Conservation (phyloP, 1,284 basidiomycete genomes). For the Fomitopsis schrenkii region DNA sequence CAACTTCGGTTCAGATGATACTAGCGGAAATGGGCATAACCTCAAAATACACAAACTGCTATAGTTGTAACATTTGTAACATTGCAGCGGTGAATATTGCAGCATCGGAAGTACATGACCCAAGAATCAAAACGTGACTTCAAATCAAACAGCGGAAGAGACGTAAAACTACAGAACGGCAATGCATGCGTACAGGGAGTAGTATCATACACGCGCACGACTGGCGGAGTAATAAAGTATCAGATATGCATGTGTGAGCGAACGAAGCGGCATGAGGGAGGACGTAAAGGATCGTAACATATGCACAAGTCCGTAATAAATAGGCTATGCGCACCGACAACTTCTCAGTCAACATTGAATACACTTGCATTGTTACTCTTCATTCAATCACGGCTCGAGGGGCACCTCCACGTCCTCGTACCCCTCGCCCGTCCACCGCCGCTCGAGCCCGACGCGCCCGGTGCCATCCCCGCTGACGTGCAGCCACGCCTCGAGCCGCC, state of each 20-base stretch:
- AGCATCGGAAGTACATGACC: background rate
- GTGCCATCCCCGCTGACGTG: constrained; percentile 30
- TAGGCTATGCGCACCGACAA: background rate
- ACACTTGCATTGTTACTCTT: background rate
- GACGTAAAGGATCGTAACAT: background rate
- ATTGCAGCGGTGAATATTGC: too few species aligned
- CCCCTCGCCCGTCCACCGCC: constrained; percentile 27
- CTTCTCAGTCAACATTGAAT: background rate
- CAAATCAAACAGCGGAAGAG: background rate
- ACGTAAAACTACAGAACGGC: background rate
- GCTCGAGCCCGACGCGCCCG: constrained; percentile 23
- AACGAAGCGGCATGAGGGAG: background rate
- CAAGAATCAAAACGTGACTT: background rate
- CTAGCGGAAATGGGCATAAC: too few species aligned
- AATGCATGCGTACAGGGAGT: background rate
- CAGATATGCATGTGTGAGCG: background rate
- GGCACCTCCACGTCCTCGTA: constrained; percentile 10
- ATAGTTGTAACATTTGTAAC: too few species aligned
- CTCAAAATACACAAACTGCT: too few species aligned
- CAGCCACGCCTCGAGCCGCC: constrained; percentile 70
- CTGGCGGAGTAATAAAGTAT: background rate
- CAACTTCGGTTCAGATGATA: too few species aligned
- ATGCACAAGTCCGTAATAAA: background rate
- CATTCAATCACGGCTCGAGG: background rate
- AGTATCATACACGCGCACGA: background rate